These are phyloP conservation scores for Alternaria infectoria DNA, from an alignment of 2,329 filamentous ascomycete genomes.

Conservation along the genomic window DNA sequence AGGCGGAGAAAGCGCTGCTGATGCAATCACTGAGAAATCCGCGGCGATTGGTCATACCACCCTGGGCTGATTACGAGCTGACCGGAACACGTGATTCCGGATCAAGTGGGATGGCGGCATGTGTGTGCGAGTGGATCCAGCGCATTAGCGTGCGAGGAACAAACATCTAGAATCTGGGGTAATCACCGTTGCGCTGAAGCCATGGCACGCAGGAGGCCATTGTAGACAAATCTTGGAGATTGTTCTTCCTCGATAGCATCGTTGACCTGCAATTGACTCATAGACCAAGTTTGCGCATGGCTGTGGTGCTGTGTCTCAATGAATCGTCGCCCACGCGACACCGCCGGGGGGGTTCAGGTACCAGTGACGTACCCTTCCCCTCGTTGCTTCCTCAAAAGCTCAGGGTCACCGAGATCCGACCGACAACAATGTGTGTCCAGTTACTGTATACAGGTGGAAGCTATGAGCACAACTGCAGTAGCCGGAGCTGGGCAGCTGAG, in stretches of 20 bases:
- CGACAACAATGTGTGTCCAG: background rate
- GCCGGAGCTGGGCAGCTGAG: constrained; percentile 3
- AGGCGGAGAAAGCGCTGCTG: constrained; percentile 29
- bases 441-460: background rate
- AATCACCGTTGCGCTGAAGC: background rate
- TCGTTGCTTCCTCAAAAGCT: constrained; percentile 3
- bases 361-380: constrained; percentile 17
- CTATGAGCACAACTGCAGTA: constrained; percentile 2
- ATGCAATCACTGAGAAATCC: constrained; percentile 6
- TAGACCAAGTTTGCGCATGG: background rate
- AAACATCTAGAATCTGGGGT: constrained; percentile 15
- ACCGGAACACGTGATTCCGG: constrained; percentile 8
- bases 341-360: constrained; percentile 17
- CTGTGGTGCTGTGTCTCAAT: background rate
- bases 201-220: background rate
- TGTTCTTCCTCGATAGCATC: background rate
- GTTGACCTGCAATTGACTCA: background rate
- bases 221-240: background rate
- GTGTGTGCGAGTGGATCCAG: constrained; percentile 1
- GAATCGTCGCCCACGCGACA: constrained; percentile 5
- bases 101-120: constrained; percentile 1
- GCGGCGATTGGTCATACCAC: constrained; percentile 19
- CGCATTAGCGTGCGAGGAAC: constrained; percentile 9
- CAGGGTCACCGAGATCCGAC: constrained; percentile 11
- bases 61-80: background rate